phyloP scores from a whole-genome alignment of 2,329 filamentous ascomycete genomes.

The Pezicula radicicola region DNA sequence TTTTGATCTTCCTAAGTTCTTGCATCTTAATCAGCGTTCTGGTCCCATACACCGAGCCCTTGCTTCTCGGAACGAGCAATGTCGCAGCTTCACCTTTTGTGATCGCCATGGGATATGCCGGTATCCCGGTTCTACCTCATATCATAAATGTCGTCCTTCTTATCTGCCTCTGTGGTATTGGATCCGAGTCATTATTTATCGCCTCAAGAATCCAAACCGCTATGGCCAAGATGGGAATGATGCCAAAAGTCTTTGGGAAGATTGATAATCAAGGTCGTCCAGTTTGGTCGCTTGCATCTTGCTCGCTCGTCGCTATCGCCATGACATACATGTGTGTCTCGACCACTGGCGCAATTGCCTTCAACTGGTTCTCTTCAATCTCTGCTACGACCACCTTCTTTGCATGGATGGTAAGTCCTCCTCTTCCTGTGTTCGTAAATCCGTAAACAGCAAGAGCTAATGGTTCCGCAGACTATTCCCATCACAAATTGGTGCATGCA shows the following conservation, averaged over 20 bases:
- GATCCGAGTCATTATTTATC: not conserved
- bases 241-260: not conserved
- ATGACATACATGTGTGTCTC: not conserved
- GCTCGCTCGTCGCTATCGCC: not conserved
- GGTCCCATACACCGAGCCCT: not conserved
- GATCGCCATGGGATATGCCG: slow-evolving; percentile 59
- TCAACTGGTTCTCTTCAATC: not conserved
- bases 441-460: not conserved
- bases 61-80: slow-evolving; percentile 14
- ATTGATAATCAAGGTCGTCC: not conserved
- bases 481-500: not conserved
- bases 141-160: slow-evolving; percentile 62
- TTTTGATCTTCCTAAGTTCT: not conserved
- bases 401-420: not conserved
- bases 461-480: not conserved
- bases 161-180: slow-evolving; percentile 22
- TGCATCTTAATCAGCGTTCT: not conserved
- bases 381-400: not conserved
- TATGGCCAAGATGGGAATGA: not conserved
- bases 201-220: not conserved
- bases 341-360: not conserved
- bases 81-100: slow-evolving; percentile 36
- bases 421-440: not conserved
- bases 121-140: slow-evolving; percentile 59
- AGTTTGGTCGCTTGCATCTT: not conserved